A percentile compares a stretch with the other conserved stretches of the same genome.
phyloP scores from a whole-genome alignment of 441 rosid species.

The Viola pubescens region DNA sequence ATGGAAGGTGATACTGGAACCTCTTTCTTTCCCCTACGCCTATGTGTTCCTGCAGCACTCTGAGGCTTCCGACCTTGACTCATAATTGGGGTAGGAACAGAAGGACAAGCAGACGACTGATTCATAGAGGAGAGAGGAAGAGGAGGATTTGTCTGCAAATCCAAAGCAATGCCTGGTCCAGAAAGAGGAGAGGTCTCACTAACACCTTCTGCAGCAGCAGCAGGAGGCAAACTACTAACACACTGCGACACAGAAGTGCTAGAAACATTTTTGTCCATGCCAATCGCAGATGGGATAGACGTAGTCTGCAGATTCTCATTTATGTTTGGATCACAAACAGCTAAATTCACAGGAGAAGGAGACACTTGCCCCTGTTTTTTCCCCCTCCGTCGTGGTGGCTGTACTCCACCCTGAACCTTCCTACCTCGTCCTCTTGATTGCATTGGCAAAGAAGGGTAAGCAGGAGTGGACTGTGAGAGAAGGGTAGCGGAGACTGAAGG shows the following conservation, averaged over 20 bases:
- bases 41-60: slow-evolving; percentile 45
- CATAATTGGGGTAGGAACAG: slow-evolving; percentile 33
- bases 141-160: slow-evolving; percentile 27
- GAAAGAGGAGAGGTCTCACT: slow-evolving; percentile 25
- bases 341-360: slow-evolving; percentile 25
- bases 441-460: slow-evolving; percentile 23
- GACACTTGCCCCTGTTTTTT: slow-evolving; percentile 38
- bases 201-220: slow-evolving; percentile 24
- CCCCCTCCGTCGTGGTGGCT: slow-evolving; percentile 59
- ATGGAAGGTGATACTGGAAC: slow-evolving; percentile 26
- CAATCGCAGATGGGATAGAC: slow-evolving; percentile 16
- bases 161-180: slow-evolving; percentile 28
- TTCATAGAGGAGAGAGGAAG: slow-evolving; percentile 27
- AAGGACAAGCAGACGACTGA: slow-evolving; percentile 26
- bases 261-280: slow-evolving; percentile 25
- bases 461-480: slow-evolving; percentile 28
- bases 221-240: slow-evolving; percentile 22
- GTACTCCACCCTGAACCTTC: slow-evolving; percentile 47
- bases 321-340: slow-evolving; percentile 27
- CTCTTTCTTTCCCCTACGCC: slow-evolving; percentile 72
- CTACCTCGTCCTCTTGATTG: slow-evolving; percentile 58
- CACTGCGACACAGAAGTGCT: slow-evolving; percentile 20
- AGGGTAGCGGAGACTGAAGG: slow-evolving; percentile 28
- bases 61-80: slow-evolving; percentile 48
- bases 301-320: slow-evolving; percentile 28